phyloP scores from a whole-genome alignment of 164 flowering plant genomes.

The Paratinospora sagittata region DNA sequence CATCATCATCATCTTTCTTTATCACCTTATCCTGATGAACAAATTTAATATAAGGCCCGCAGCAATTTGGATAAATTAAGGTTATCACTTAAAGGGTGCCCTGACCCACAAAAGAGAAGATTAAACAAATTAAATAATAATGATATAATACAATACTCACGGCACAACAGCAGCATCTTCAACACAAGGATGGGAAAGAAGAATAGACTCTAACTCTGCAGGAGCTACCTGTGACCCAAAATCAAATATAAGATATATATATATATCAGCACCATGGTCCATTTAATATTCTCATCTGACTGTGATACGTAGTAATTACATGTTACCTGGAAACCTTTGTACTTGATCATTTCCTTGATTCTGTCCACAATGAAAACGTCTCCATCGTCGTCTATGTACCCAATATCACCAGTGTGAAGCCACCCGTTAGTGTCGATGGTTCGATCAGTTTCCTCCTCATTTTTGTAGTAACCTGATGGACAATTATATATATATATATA shows the following conservation, averaged over 20 bases:
- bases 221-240: conserved; percentile 74
- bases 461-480: conserved; percentile 68
- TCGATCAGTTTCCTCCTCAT: conserved; percentile 62
- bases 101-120: neutral
- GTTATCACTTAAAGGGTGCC: neutral
- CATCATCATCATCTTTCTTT: too few species aligned
- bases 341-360: conserved; percentile 91
- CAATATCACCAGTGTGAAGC: conserved; percentile 97
- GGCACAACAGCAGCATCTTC: conserved; percentile 90
- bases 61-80: neutral
- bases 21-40: too few species aligned
- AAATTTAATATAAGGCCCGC: too few species aligned
- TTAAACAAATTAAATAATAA: neutral
- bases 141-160: conserved; percentile 33
- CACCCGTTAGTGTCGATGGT: conserved; percentile 74
- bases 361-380: conserved; percentile 89
- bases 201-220: conserved; percentile 90
- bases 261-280: too few species aligned
- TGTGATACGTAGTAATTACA: too few species aligned
- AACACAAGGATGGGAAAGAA: conserved; percentile 77
- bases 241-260: too few species aligned
- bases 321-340: conserved; percentile 90
- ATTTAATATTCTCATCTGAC: too few species aligned
- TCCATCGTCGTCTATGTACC: conserved; percentile 92
- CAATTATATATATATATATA: too few species aligned